These are phyloP conservation scores for Malassezia dermatis DNA, from an alignment of 1,284 basidiomycete species.

Conservation along the genomic window DNA sequence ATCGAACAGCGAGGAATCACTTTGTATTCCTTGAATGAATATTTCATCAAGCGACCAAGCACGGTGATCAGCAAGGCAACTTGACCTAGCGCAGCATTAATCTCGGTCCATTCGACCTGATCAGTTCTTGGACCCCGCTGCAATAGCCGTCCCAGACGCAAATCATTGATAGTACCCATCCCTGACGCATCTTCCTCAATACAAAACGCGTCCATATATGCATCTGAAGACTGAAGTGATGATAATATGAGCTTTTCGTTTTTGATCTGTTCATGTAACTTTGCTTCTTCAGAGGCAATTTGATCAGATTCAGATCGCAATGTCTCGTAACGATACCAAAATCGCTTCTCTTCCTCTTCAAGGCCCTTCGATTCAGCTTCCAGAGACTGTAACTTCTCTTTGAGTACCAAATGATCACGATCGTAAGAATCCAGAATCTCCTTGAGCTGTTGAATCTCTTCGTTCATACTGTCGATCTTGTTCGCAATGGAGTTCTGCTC, in stretches of 20 bases:
- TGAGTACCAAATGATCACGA: neutral
- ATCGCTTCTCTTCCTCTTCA: constrained; percentile 70
- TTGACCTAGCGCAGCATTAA: constrained; percentile 98
- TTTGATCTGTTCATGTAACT: constrained; percentile 56
- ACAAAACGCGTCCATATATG: constrained; percentile 96
- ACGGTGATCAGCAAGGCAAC: constrained; percentile 82
- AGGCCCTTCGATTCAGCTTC: constrained; percentile 50
- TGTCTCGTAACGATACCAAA: constrained; percentile 69
- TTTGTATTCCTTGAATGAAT: constrained; percentile 20
- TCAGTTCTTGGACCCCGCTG: constrained; percentile 55
- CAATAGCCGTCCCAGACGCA: constrained; percentile 76
- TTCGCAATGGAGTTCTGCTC: constrained; percentile 2
- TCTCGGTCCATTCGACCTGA: constrained; percentile 86
- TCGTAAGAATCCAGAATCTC: neutral
- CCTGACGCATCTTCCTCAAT: constrained; percentile 73
- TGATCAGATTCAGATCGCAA: constrained; percentile 62
- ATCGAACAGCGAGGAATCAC: constrained; percentile 35
- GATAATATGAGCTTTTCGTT: constrained; percentile 56
- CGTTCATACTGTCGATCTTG: constrained; percentile 20
- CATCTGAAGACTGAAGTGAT: constrained; percentile 82
- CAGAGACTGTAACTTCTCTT: neutral
- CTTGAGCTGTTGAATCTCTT: constrained; percentile 16
- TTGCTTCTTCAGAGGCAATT: constrained; percentile 59
- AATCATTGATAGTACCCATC: constrained; percentile 91
- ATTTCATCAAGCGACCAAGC: constrained; percentile 50